Base-by-base conservation (phyloP, 2,329 filamentous ascomycete species). In the Exophiala viscosa region DNA sequence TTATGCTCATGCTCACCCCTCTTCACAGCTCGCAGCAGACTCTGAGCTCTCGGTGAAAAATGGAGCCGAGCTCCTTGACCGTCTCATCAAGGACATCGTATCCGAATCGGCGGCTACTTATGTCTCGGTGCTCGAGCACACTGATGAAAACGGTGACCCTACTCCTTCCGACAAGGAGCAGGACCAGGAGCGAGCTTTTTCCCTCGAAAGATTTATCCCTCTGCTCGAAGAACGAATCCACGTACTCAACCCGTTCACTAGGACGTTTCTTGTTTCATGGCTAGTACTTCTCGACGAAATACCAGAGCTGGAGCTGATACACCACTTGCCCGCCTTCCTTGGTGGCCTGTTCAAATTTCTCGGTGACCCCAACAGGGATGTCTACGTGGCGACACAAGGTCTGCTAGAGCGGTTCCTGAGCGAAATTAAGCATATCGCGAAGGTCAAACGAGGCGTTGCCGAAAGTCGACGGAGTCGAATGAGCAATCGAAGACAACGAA, bases 41-140 rank as follows among this genome's bases (percentile, higher is more conserved):
- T 92, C 91, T 1, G 95, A 99, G 68, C 76, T 96, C 4, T 97
- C 92, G 0, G 95, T 99, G 53, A 99, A 99, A 72, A 99, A 99
- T 67, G 93, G 93, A 23, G 93, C 93, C 17, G 93, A 99, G 69
- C 80, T 99, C 44, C 80, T 99, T 7, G 93, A 99, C 71, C 87
- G 93, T 28, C 79, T 99, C 43, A 85, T 99, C 66, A 96, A 96
- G 71, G 91, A 97, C 64, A 96, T 97, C 56, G 90, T 97, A 3
- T 88, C 91, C 2, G 92, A 97, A 71, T 96, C 91, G 5, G 91
- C 92, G 11, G 88, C 92, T 39, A 93, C 90, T 3, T 99, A 99
- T 68, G 85, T 97, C 5, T 97, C 93, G 0, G 82, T 96, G 8
- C 75, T 99, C 18, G 87, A 95, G 59, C 74, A 79, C 32, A 73